These are phyloP conservation scores for Magnaporthiopsis incrustans DNA, from an alignment of 2,329 filamentous ascomycete species.

Conservation along the genomic window DNA sequence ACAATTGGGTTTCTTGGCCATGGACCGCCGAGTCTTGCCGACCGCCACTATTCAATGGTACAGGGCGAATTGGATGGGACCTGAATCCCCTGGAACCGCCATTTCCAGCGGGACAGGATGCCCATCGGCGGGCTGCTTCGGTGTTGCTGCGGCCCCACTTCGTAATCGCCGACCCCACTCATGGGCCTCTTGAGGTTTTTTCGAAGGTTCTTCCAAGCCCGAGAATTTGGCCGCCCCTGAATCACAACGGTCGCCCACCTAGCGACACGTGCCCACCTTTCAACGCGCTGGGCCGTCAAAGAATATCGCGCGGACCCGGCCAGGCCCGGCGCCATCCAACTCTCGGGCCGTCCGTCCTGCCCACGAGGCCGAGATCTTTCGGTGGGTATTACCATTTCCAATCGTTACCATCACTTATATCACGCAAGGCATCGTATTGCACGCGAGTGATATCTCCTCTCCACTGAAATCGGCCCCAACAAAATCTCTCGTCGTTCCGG, in stretches of 20 bases:
- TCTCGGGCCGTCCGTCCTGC: neutral
- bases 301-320: too few relatives aligned
- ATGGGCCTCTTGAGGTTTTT: neutral
- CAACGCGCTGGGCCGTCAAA: too few relatives aligned
- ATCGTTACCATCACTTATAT: neutral
- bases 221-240: neutral
- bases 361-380: neutral
- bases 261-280: too few relatives aligned
- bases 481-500: neutral
- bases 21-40: neutral
- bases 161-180: neutral
- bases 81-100: neutral
- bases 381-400: neutral
- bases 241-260: neutral
- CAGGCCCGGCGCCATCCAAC: neutral
- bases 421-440: neutral
- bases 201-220: neutral
- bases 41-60: neutral
- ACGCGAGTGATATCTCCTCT: too few relatives aligned
- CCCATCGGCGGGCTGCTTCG: neutral
- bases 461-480: too few relatives aligned
- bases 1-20: neutral
- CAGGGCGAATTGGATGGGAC: neutral
- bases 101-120: neutral
- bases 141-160: neutral